Evolutionary conservation across 805 yeast genomes (phyloP).

Genomic region (Dipodascus geniculatus): DNA sequence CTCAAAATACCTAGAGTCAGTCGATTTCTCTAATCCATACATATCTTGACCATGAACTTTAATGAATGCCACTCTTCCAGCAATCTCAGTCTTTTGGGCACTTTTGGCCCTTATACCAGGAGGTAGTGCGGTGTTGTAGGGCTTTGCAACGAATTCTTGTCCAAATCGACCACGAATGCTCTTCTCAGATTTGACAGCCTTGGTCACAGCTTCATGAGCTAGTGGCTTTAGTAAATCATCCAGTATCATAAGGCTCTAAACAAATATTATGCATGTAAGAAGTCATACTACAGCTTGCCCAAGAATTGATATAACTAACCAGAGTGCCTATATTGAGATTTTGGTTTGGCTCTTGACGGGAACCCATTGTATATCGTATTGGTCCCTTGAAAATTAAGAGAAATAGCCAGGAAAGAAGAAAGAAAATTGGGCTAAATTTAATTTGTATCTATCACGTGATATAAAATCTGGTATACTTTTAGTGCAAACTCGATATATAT

Average conservation of each 20-base stretch:
- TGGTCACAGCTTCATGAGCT: slow-evolving; percentile 24
- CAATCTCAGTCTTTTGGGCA: slow-evolving; percentile 14
- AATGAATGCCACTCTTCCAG: slow-evolving; percentile 14
- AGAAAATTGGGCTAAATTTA: not conserved
- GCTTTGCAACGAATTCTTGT: slow-evolving; percentile 13
- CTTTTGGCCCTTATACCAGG: slow-evolving; percentile 8
- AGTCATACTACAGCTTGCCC: not conserved
- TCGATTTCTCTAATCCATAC: slow-evolving; percentile 29
- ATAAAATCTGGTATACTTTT: too few relatives aligned
- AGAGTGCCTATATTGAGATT: slow-evolving; percentile 7
- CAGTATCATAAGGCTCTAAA: slow-evolving; percentile 15
- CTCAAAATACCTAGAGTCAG: slow-evolving; percentile 52
- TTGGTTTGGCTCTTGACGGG: not conserved
- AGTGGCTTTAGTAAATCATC: slow-evolving; percentile 22
- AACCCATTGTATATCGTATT: not conserved
- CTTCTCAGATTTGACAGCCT: slow-evolving; percentile 25
- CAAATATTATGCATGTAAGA: not conserved
- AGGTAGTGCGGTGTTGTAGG: slow-evolving; percentile 4
- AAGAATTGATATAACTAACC: slow-evolving; percentile 4
- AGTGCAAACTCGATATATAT: not conserved
- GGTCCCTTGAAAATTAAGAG: not conserved
- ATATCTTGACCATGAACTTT: slow-evolving; percentile 28
- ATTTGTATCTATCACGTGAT: not conserved
- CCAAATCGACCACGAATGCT: slow-evolving; percentile 25
- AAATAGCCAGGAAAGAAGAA: not conserved